Evolutionary conservation across 75 land plant species (phyloP).

Genomic region (Cunninghamia lanceolata): DNA sequence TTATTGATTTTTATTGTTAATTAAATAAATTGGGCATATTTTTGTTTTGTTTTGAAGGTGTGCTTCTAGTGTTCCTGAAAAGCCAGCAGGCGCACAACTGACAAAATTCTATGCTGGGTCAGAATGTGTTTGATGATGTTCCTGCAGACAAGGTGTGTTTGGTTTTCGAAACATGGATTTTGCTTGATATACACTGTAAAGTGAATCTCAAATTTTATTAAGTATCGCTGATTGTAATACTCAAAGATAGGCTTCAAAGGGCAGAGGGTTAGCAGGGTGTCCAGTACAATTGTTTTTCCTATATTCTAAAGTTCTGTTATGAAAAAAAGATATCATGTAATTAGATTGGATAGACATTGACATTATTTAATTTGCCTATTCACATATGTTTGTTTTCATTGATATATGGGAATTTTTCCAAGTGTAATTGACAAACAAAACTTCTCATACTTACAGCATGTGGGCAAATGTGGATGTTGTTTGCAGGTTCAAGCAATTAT

Average conservation of each 20-base stretch:
- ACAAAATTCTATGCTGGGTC: slow-evolving; percentile 69
- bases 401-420: neutral
- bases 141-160: slow-evolving; percentile 57
- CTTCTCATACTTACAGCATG: too few species aligned
- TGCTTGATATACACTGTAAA: neutral
- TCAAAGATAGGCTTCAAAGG: neutral
- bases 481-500: neutral
- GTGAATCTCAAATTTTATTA: neutral
- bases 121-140: slow-evolving; percentile 59
- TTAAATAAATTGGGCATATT: too few species aligned
- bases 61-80: slow-evolving; percentile 13
- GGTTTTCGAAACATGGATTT: neutral
- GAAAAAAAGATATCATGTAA: too few species aligned
- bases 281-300: too few species aligned
- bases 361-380: too few species aligned
- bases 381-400: too few species aligned
- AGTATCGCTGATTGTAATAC: neutral
- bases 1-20: neutral
- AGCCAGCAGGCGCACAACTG: slow-evolving; percentile 40
- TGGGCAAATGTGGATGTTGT: too few species aligned
- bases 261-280: too few species aligned
- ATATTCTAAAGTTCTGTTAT: too few species aligned
- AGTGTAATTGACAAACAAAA: neutral
- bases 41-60: slow-evolving; percentile 17
- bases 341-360: too few species aligned